Percentiles rank a stretch among this genome's conserved stretches.
These are phyloP conservation scores for Casuarina cunninghamiana DNA, from an alignment of 306 rosid genomes.

Conservation along the genomic window DNA sequence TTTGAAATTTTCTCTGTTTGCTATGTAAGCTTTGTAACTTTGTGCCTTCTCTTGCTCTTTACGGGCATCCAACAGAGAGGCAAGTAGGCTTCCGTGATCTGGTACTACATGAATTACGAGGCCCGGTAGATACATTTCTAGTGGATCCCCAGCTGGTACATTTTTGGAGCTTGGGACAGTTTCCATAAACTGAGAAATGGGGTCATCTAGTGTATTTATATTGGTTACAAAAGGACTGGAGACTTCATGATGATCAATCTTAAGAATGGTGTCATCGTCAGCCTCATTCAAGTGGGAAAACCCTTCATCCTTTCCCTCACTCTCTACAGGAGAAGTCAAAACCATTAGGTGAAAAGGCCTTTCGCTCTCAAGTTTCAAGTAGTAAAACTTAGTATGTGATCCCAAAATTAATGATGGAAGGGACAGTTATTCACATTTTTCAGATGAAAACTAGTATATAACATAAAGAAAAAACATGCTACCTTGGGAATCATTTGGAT, in stretches of 20 bases:
- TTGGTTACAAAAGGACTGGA: slow-evolving; percentile 44
- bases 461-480: not conserved
- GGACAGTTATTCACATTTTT: slow-evolving; percentile 12
- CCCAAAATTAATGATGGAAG: slow-evolving; percentile 21
- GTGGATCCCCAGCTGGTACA: slow-evolving; percentile 47
- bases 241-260: slow-evolving; percentile 36
- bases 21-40: slow-evolving; percentile 64
- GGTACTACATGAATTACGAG: slow-evolving; percentile 67
- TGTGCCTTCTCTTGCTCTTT: slow-evolving; percentile 35
- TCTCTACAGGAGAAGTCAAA: slow-evolving; percentile 38
- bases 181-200: slow-evolving; percentile 59
- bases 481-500: slow-evolving; percentile 49
- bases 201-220: slow-evolving; percentile 33
- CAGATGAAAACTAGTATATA: not conserved
- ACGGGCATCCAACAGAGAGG: slow-evolving; percentile 34
- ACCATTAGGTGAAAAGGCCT: not conserved
- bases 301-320: slow-evolving; percentile 29
- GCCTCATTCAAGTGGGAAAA: slow-evolving; percentile 42
- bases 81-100: slow-evolving; percentile 36
- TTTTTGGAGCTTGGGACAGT: slow-evolving; percentile 56
- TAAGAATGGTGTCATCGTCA: slow-evolving; percentile 32
- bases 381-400: not conserved
- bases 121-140: slow-evolving; percentile 86
- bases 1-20: slow-evolving; percentile 70
- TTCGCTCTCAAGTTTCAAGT: not conserved